phyloP scores from a whole-genome alignment of 106 monocot genomes.

The Phalaenopsis aphrodite region DNA sequence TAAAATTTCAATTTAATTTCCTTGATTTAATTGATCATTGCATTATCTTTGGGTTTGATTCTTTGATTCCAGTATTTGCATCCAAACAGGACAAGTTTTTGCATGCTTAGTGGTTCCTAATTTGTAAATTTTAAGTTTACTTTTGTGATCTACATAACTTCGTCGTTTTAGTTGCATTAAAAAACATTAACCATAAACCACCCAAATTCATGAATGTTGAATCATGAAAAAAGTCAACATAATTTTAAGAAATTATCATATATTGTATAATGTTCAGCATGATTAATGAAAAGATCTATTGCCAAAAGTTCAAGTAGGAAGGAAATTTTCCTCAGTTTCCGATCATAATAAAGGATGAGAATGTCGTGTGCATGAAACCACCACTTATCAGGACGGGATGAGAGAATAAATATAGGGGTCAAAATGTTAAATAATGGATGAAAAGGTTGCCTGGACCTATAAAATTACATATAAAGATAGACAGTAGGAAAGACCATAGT shows the following conservation, averaged over 20 bases:
- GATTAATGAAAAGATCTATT: not conserved
- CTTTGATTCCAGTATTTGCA: not conserved
- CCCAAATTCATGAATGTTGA: too few species aligned
- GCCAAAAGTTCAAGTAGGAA: not conserved
- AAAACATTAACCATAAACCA: not conserved
- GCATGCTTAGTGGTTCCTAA: not conserved
- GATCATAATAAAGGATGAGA: not conserved
- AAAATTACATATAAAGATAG: not conserved
- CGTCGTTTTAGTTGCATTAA: not conserved
- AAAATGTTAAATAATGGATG: not conserved
- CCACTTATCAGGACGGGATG: not conserved
- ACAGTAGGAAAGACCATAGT: not conserved
- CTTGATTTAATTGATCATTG: not conserved
- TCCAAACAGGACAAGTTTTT: not conserved
- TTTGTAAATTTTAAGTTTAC: not conserved
- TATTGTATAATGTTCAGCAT: too few species aligned
- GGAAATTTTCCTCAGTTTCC: not conserved
- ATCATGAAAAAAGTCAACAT: too few species aligned
- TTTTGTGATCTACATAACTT: not conserved
- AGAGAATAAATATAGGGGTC: not conserved
- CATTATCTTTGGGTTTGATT: not conserved
- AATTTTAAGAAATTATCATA: too few species aligned
- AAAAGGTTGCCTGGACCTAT: not conserved
- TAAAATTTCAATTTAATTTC: not conserved
- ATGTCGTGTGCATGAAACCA: not conserved